Evolutionary conservation across 2,329 filamentous ascomycete species (phyloP), one percentile per base, ranked within the genome.

Genomic region (Monilinia aucupariae): DNA sequence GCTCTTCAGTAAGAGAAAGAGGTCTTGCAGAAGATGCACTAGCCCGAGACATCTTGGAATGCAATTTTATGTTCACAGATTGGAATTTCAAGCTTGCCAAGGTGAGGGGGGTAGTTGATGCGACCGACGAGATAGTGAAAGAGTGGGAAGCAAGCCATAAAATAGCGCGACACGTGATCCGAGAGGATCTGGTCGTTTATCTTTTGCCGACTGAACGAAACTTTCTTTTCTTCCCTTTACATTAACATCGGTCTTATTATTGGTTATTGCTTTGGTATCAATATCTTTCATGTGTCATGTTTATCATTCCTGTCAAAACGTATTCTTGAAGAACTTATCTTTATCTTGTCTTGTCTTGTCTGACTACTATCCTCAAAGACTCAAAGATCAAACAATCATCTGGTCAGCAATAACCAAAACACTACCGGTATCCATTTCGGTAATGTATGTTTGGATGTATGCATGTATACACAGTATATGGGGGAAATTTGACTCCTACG

Each of bases 1-100:
- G 81, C 80, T 99, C 94, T 74, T 99, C 94, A 0, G 93, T 96
- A 65, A 97, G 81, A 6, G 91, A 91, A 65, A 97, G 79, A 55
- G 78, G 82, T 65, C 84, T 76, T 37, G 74, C 78, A 49, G 80
- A 75, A 2, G 82, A 77, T 32, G 58, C 64, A 55, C 64, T 68
- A 52, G 67, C 52, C 34, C 70, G 70, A 63, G 70, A 72, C 73
- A 74, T 73, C 20, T 22, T 51, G 22, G 20, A 37, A 8, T 27
- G 8, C 30, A 48, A 12, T 39, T 25, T 20, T 17, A 15, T 37
- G n/a, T 17, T 7, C 15, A 39, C 49, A 54, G 17, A 22, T 9
- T 54, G 39, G 30, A 63, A 54, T 60, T 30, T 48, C 43, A 12
- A 17, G 27, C n/a, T 43, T 61, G 25, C 39, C 27, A 41, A 61